These are phyloP conservation scores for Solanum virginianum DNA, from an alignment of 257 asterid species.

Conservation along the genomic window DNA sequence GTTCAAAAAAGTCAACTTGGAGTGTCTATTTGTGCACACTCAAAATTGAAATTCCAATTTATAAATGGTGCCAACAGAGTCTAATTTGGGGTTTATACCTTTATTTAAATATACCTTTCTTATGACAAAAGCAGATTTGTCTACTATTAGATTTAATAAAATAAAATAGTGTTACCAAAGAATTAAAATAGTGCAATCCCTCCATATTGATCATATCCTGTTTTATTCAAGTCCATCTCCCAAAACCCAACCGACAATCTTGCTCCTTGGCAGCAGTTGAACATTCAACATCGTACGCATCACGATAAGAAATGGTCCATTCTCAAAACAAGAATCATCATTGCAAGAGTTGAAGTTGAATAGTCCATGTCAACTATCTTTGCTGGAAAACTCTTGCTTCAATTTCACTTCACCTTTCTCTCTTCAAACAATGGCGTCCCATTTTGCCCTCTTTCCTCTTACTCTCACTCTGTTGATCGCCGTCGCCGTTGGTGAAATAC, in stretches of 20 bases:
- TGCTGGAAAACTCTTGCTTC: not conserved
- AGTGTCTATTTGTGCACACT: too few species aligned
- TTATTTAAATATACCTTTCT: too few species aligned
- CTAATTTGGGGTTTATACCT: too few species aligned
- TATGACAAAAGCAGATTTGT: too few species aligned
- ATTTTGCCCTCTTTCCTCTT: not conserved
- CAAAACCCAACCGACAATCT: not conserved
- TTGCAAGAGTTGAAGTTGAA: not conserved
- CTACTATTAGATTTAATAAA: too few species aligned
- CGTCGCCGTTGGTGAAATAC: slow-evolving; percentile 4
- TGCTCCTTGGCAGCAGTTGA: not conserved
- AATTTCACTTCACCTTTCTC: not conserved
- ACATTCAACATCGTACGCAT: not conserved
- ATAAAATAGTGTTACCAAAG: not conserved
- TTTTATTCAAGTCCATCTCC: not conserved
- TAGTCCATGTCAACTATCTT: not conserved
- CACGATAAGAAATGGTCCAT: not conserved
- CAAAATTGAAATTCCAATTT: too few species aligned
- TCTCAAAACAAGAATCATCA: not conserved
- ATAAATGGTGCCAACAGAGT: too few species aligned
- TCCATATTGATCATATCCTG: not conserved
- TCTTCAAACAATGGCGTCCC: not conserved
- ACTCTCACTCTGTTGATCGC: not conserved
- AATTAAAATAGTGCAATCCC: not conserved
- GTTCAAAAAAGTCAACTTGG: too few species aligned